Base-by-base conservation (phyloP, 305 asterid genomes). In the Plantago coronopus region DNA sequence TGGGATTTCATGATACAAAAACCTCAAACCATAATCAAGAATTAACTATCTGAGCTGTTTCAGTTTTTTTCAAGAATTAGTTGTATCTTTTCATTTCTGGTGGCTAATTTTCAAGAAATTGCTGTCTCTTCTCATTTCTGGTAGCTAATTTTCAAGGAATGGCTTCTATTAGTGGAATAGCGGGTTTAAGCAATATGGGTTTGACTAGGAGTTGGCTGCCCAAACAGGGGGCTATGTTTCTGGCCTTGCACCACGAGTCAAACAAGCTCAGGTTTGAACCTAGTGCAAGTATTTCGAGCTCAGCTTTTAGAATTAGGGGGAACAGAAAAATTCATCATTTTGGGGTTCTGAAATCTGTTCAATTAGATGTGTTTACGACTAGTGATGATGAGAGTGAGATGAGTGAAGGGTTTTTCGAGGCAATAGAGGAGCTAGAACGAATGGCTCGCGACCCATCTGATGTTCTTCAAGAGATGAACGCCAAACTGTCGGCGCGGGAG, bases 381-480 rank as follows among this genome's bases (percentile, higher is more conserved):
- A 89, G 96, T 23, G 95, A 82, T 10, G 94, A 78, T 25, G 96
- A 88, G 78, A 86, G 77, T 2, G 91, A 83, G 74, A 90, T 89
- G 97, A 67, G 97, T 47, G 91, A 93, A 72, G 94, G 86, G 63
- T 89, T 93, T 64, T 87, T 84, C 59, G 95, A 78, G 78, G 98
- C 98, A 57, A 89, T 93, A 45, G 95, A 85, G 81, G 97, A 93
- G 59, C 72, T 93, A 18, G 97, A 89, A 74, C 81, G 95, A 3
- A 93, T 86, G 98, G 86, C 75, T 1, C 81, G 98, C 48, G 98
- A 93, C 51, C 98, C 98, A 0, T 89, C 98, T 1, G 97, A 93
- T 57, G 91, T 89, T 21, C 88, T 93, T 5, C 89, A 81, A 74
- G 96, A 93, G 70, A 83, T 93, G 97, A 89, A 86, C 48, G 81